phyloP scores from a whole-genome alignment of 1,139 yeast species.

The Blastobotrys arbuscula region DNA sequence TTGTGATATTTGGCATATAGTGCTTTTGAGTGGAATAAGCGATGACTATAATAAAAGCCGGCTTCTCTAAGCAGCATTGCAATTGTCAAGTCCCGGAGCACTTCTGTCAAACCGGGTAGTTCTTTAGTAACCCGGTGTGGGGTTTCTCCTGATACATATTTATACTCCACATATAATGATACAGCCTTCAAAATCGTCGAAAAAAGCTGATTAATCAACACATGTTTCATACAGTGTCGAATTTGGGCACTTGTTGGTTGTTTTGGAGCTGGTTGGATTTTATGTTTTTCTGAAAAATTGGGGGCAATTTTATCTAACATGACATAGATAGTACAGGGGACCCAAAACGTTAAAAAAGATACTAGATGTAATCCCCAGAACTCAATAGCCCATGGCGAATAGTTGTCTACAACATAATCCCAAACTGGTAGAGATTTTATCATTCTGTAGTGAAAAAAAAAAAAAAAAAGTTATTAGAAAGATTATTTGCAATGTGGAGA shows the following conservation, averaged over 20 bases:
- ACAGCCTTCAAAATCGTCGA: conserved; percentile 6
- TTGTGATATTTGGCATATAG: conserved; percentile 22
- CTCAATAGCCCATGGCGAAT: conserved; percentile 13
- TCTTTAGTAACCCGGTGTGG: conserved; percentile 4
- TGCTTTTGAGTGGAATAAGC: conserved; percentile 18
- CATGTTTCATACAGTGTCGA: conserved; percentile 17
- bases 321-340: conserved; percentile 18
- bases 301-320: conserved; percentile 17
- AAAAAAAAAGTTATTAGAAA: neutral
- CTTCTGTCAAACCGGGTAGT: conserved; percentile 17
- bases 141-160: neutral
- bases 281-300: conserved; percentile 18
- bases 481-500: too few species aligned
- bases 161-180: neutral
- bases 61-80: conserved; percentile 19
- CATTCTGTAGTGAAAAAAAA: neutral
- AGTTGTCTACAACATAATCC: conserved; percentile 4
- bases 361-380: conserved; percentile 17
- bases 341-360: conserved; percentile 22
- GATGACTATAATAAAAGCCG: conserved; percentile 22
- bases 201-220: conserved; percentile 13
- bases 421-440: neutral
- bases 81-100: conserved; percentile 14
- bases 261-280: conserved; percentile 19
- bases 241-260: conserved; percentile 21